Conservation (phyloP, 2,329 filamentous ascomycete species). For the Rhynchosporium graminicola region DNA sequence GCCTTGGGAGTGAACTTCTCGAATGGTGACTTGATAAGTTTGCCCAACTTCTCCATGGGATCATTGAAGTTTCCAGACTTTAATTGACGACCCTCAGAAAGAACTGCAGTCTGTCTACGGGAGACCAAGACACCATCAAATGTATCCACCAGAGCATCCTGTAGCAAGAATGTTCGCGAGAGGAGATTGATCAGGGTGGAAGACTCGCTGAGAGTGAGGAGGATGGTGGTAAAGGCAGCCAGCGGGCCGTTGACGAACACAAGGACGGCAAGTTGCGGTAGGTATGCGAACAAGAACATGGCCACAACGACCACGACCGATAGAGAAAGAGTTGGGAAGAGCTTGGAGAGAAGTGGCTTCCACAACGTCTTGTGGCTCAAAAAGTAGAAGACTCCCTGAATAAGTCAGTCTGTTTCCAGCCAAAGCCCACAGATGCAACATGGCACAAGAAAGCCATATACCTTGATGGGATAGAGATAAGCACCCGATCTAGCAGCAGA, state of each 20-base stretch:
- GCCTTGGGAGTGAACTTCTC: slow-evolving; percentile 59
- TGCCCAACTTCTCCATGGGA: slow-evolving; percentile 57
- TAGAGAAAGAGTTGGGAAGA: slow-evolving; percentile 65
- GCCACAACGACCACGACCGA: slow-evolving; percentile 69
- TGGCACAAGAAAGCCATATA: slow-evolving; percentile 33
- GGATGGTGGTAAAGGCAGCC: slow-evolving; percentile 69
- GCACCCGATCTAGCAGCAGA: slow-evolving; percentile 75
- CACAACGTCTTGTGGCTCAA: slow-evolving; percentile 56
- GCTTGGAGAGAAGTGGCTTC: slow-evolving; percentile 57
- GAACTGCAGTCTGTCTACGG: slow-evolving; percentile 57
- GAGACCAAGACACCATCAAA: slow-evolving; percentile 74
- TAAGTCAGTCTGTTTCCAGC: slow-evolving; percentile 17
- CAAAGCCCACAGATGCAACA: slow-evolving; percentile 4
- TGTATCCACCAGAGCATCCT: slow-evolving; percentile 81
- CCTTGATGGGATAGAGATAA: slow-evolving; percentile 83
- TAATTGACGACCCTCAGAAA: slow-evolving; percentile 74
- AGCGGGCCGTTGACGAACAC: slow-evolving; percentile 83
- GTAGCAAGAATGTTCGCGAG: slow-evolving; percentile 72
- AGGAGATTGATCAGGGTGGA: slow-evolving; percentile 58
- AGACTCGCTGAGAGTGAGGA: slow-evolving; percentile 67
- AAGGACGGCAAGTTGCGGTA: slow-evolving; percentile 80
- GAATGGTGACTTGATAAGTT: slow-evolving; percentile 59
- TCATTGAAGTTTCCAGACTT: slow-evolving; percentile 55
- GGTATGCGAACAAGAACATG: slow-evolving; percentile 89
- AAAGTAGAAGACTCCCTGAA: slow-evolving; percentile 61